Evolutionary conservation across 352 stramenopile genomes (phyloP).

Genomic region (Blastocystis sp.): DNA sequence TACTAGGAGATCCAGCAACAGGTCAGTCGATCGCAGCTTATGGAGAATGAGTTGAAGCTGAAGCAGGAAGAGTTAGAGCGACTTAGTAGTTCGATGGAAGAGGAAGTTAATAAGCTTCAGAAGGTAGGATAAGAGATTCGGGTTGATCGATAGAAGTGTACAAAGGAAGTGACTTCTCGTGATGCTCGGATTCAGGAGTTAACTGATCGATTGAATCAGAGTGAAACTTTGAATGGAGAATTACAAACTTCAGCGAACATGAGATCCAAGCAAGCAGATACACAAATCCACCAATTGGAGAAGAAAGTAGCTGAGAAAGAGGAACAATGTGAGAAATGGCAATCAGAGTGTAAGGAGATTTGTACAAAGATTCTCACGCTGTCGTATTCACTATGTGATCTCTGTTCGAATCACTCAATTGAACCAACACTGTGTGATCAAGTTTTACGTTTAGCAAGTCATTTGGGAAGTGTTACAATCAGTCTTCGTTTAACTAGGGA

Average conservation of each 20-base stretch:
- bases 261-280: no score
- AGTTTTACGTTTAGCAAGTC: background rate
- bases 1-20: no score
- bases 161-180: background rate
- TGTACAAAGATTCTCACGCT: background rate
- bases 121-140: background rate
- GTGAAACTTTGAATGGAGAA: background rate
- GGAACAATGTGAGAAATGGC: background rate
- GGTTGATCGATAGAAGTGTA: background rate
- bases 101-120: background rate
- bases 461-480: background rate
- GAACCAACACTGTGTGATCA: background rate
- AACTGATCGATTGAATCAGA: background rate
- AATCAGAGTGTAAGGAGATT: background rate
- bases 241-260: no score
- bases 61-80: background rate
- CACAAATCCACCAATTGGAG: no score
- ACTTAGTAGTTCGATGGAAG: background rate
- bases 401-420: background rate
- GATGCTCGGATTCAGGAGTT: background rate
- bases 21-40: no score
- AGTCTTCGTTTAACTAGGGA: background rate
- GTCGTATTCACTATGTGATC: background rate
- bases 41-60: constrained; percentile 5
- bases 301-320: background rate